phyloP scores from a whole-genome alignment of 129 eudicot species.

The Flaveria ramosissima region DNA sequence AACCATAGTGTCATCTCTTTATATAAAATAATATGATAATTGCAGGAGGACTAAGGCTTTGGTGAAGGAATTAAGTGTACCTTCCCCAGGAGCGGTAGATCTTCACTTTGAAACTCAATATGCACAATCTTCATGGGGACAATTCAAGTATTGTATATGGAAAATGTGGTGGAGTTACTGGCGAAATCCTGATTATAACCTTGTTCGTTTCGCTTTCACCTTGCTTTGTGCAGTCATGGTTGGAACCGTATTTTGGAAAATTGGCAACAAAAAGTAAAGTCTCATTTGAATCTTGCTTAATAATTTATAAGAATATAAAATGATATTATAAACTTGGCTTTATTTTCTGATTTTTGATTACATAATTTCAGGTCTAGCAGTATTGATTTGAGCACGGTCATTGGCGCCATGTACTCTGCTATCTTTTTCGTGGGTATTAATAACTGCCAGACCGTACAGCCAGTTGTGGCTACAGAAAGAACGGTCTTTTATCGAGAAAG shows the following conservation, averaged over 20 bases:
- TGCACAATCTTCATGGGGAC: slow-evolving; percentile 61
- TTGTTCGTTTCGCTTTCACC: slow-evolving; percentile 59
- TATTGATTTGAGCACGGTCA: slow-evolving; percentile 40
- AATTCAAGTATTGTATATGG: slow-evolving; percentile 66
- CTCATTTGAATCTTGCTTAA: neutral
- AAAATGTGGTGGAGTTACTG: slow-evolving; percentile 78
- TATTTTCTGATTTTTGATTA: slow-evolving; percentile 3
- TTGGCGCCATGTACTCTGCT: slow-evolving; percentile 60
- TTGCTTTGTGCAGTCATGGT: slow-evolving; percentile 55
- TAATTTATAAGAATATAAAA: neutral
- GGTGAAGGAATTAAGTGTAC: neutral
- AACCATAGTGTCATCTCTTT: neutral
- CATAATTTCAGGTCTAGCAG: slow-evolving; percentile 38
- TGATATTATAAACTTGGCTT: neutral
- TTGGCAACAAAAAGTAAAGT: slow-evolving; percentile 56
- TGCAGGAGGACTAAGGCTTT: neutral
- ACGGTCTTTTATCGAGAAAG: slow-evolving; percentile 82
- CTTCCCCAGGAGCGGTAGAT: neutral
- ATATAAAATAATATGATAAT: neutral
- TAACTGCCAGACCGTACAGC: slow-evolving; percentile 53
- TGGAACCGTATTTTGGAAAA: slow-evolving; percentile 71
- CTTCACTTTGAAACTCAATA: slow-evolving; percentile 47
- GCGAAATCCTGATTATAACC: slow-evolving; percentile 80
- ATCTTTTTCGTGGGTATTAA: slow-evolving; percentile 52
- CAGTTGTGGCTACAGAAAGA: slow-evolving; percentile 71